Conservation (phyloP, 495 filamentous ascomycete species). For the Neurospora terricola region DNA sequence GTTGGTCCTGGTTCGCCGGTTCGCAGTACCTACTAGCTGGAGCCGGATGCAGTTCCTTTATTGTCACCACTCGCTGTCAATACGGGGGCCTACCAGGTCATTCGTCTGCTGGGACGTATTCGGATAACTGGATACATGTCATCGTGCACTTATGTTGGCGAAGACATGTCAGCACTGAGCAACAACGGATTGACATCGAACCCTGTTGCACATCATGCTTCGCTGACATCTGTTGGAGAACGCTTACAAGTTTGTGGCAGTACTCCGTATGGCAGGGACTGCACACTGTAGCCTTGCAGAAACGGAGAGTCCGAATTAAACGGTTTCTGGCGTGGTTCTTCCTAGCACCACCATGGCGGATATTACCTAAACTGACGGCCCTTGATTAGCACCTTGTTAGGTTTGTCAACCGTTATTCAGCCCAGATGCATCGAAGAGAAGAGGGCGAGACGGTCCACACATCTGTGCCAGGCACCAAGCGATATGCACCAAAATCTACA, state of each 20-base stretch:
- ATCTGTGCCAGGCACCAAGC: background rate
- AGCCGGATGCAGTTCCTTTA: background rate
- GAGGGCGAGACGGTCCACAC: background rate
- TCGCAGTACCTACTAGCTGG: background rate
- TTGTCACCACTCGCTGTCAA: background rate
- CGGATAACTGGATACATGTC: background rate
- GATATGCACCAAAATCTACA: background rate
- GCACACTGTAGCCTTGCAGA: background rate
- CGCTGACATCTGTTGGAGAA: background rate
- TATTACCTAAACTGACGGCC: background rate
- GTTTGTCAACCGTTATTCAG: background rate
- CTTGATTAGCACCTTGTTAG: background rate
- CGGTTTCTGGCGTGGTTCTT: background rate
- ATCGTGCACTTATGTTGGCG: background rate
- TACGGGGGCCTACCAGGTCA: background rate
- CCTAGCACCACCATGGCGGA: background rate
- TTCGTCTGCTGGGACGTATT: background rate
- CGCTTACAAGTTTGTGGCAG: background rate
- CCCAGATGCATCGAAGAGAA: background rate
- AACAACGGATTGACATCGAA: slow-evolving; percentile 3
- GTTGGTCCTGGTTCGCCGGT: background rate
- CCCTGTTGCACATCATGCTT: slow-evolving; percentile 20
- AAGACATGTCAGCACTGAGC: background rate
- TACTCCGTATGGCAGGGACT: background rate
- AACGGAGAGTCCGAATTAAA: background rate